These are phyloP conservation scores for Luffa acutangula DNA, from an alignment of 306 rosid genomes.

Conservation along the genomic window DNA sequence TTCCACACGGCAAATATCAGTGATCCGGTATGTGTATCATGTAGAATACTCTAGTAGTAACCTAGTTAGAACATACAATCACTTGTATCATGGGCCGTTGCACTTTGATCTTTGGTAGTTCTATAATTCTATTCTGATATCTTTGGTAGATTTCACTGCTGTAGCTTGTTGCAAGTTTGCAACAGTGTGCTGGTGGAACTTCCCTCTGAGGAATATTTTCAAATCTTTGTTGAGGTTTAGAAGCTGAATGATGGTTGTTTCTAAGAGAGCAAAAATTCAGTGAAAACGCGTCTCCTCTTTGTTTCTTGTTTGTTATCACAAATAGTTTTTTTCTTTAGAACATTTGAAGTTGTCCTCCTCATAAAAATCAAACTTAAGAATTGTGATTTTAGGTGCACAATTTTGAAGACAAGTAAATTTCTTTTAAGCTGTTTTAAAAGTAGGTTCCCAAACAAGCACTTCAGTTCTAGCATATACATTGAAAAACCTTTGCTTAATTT, in stretches of 20 bases:
- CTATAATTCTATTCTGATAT: not conserved
- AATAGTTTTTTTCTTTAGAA: not conserved
- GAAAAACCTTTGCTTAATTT: not conserved
- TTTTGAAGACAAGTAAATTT: not conserved
- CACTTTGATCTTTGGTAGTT: not conserved
- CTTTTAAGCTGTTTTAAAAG: not conserved
- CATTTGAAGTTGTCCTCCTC: not conserved
- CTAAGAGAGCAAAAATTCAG: not conserved
- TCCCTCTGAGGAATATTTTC: not conserved
- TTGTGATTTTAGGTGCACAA: not conserved
- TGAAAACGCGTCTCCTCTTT: not conserved
- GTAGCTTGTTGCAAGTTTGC: not conserved
- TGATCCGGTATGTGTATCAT: constrained; percentile 21
- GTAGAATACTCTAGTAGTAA: not conserved
- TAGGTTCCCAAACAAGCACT: not conserved
- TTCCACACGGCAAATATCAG: constrained; percentile 9
- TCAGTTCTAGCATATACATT: not conserved
- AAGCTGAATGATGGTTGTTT: not conserved
- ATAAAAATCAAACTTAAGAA: not conserved
- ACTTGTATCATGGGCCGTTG: not conserved
- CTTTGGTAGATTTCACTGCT: not conserved
- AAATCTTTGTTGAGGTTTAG: not conserved
- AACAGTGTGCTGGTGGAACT: not conserved
- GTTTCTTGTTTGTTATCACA: not conserved
- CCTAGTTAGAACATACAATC: not conserved